phyloP scores from a whole-genome alignment of 2,329 filamentous ascomycete genomes.

The Aspergillus puulaauensis region DNA sequence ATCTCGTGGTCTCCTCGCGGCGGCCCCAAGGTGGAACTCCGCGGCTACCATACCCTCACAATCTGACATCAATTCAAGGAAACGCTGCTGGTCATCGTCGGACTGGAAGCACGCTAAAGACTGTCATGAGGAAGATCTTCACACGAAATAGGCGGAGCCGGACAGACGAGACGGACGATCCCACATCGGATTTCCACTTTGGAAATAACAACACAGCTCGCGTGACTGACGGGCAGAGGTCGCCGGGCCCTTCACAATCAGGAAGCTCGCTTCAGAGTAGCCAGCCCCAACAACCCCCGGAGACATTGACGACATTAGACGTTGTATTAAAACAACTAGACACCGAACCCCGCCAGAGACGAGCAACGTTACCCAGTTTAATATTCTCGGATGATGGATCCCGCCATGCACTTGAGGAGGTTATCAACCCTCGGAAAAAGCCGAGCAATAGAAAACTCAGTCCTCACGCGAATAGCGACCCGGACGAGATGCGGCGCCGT shows the following conservation, averaged over 20 bases:
- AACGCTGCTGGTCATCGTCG: constrained; percentile 34
- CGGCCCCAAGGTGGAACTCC: constrained; percentile 17
- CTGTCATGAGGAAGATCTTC: constrained; percentile 47
- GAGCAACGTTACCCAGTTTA: constrained; percentile 47
- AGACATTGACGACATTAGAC: constrained; percentile 19
- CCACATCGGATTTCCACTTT: constrained; percentile 19
- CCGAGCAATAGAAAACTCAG: constrained; percentile 11
- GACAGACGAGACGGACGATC: constrained; percentile 29
- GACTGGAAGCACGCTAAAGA: constrained; percentile 42
- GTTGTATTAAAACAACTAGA: constrained; percentile 23
- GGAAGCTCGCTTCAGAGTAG: constrained; percentile 24
- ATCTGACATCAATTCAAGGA: constrained; percentile 21
- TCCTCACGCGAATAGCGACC: constrained; percentile 14
- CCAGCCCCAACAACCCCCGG: constrained; percentile 22
- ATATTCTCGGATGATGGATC: constrained; percentile 43
- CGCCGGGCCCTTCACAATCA: constrained; percentile 26
- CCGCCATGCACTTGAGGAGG: constrained; percentile 27
- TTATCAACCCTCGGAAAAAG: constrained; percentile 20
- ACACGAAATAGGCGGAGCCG: constrained; percentile 39
- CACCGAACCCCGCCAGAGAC: constrained; percentile 30
- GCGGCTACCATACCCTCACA: constrained; percentile 23
- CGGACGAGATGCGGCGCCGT: constrained; percentile 20
- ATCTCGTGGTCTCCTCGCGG: constrained; percentile 13
- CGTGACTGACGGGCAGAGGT: constrained; percentile 13
- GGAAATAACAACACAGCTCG: constrained; percentile 8